phyloP scores from a whole-genome alignment of 495 filamentous ascomycete species.

The Xylona heveae region DNA sequence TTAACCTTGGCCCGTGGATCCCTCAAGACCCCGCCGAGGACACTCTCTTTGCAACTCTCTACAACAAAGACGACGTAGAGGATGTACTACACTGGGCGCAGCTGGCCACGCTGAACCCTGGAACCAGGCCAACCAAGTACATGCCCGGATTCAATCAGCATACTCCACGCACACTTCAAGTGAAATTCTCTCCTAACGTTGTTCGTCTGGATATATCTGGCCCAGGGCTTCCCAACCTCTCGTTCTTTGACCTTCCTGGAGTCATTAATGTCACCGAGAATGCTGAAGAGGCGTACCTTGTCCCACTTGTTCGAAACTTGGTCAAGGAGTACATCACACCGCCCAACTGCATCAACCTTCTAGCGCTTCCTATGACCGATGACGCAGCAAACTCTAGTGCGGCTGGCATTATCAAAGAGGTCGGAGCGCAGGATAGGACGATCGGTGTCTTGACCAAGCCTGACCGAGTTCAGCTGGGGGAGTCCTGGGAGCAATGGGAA shows the following conservation, averaged over 20 bases:
- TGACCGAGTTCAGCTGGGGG: slow-evolving; percentile 17
- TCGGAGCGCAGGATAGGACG: slow-evolving; percentile 15
- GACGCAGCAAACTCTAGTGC: slow-evolving; percentile 16
- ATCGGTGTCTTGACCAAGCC: slow-evolving; percentile 27
- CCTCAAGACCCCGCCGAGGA: slow-evolving; percentile 8
- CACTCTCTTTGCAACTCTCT: slow-evolving; percentile 10
- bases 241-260: slow-evolving; percentile 16
- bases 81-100: slow-evolving; percentile 11
- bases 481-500: slow-evolving; percentile 11
- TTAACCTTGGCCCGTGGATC: slow-evolving; percentile 1
- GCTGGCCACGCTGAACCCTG: slow-evolving; percentile 12
- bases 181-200: slow-evolving; percentile 17
- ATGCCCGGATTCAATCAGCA: no score
- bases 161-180: no score
- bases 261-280: slow-evolving; percentile 15
- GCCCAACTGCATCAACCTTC: slow-evolving; percentile 12
- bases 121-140: no score
- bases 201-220: slow-evolving; percentile 16
- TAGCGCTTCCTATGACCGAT: slow-evolving; percentile 16
- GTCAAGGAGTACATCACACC: slow-evolving; percentile 13
- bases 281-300: slow-evolving; percentile 12
- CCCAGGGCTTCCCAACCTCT: slow-evolving; percentile 15
- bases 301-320: slow-evolving; percentile 10
- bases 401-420: slow-evolving; percentile 10
- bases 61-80: slow-evolving; percentile 11